A percentile compares a stretch with the other conserved stretches of the same genome.
phyloP scores from a whole-genome alignment of 371 early-diverging fungal species.

The Rhizopus sp. region DNA sequence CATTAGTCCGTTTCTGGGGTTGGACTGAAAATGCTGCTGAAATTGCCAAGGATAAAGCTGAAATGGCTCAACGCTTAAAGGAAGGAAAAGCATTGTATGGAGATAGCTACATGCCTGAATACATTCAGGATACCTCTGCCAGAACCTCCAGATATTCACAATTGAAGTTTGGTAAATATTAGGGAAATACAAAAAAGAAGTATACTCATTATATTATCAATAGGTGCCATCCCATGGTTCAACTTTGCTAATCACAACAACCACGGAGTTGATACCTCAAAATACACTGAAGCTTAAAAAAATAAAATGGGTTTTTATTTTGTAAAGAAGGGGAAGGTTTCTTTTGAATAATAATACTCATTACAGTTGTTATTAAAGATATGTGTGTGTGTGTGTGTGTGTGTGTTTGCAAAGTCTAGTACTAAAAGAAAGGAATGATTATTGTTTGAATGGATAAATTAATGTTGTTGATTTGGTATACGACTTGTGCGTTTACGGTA shows the following conservation, averaged over 20 bases:
- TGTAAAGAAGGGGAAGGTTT: not conserved
- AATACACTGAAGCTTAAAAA: constrained; percentile 36
- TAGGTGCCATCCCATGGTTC: constrained; percentile 77
- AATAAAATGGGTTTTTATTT: constrained; percentile 1
- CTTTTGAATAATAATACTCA: not conserved
- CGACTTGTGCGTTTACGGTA: constrained; percentile 30
- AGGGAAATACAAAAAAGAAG: not conserved
- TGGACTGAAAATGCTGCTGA: constrained; percentile 88
- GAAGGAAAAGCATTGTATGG: constrained; percentile 79
- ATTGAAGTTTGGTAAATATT: constrained; percentile 65
- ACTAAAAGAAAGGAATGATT: not conserved
- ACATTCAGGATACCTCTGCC: constrained; percentile 68
- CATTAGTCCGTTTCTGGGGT: constrained; percentile 91
- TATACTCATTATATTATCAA: not conserved
- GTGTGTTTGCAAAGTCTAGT: not conserved
- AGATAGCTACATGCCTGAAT: constrained; percentile 59
- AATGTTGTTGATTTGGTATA: constrained; percentile 2
- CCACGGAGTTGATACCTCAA: constrained; percentile 70
- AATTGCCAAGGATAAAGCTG: constrained; percentile 66
- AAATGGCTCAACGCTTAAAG: constrained; percentile 64
- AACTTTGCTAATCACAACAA: constrained; percentile 83
- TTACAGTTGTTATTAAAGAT: not conserved
- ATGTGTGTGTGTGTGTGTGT: not conserved
- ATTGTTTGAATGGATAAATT: not conserved
- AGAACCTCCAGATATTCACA: constrained; percentile 72